Conservation (phyloP, 257 asterid genomes). For the Lantana camara region DNA sequence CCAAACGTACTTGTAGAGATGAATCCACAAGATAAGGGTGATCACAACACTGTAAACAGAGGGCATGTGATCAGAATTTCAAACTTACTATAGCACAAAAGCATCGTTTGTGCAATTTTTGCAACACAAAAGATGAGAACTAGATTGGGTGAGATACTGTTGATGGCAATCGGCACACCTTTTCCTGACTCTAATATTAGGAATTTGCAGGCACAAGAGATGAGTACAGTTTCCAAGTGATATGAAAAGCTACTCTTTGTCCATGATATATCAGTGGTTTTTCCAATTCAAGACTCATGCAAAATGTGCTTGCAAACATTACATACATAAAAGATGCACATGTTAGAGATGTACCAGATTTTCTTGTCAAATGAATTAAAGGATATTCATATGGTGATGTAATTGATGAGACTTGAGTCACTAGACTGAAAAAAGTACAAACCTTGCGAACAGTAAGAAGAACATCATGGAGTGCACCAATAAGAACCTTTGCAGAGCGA, state of each 20-base stretch:
- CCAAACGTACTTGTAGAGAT: constrained; percentile 44
- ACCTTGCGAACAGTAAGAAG: constrained; percentile 79
- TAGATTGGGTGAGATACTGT: constrained; percentile 7
- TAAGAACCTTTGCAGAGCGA: constrained; percentile 58
- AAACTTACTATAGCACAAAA: constrained; percentile 22
- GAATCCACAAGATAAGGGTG: constrained; percentile 81
- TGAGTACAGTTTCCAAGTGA: constrained; percentile 14
- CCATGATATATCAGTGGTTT: constrained; percentile 7
- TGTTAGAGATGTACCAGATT: not conserved
- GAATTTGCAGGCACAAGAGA: constrained; percentile 5
- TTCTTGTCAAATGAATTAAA: not conserved
- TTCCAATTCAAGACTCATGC: constrained; percentile 3
- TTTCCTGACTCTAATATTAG: constrained; percentile 11
- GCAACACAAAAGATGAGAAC: constrained; percentile 7
- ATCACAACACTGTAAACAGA: constrained; percentile 72
- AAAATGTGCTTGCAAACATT: constrained; percentile 1
- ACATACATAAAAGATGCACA: too few species aligned
- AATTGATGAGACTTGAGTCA: constrained; percentile 27
- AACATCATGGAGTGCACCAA: constrained; percentile 69
- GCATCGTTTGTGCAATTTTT: constrained; percentile 1
- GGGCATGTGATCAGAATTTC: constrained; percentile 19
- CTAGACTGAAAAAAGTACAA: constrained; percentile 16
- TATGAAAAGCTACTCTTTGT: constrained; percentile 8
- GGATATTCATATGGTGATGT: constrained; percentile 20
- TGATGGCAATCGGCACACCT: constrained; percentile 2